Percentiles rank a stretch among this genome's conserved stretches.
phyloP scores from a whole-genome alignment of 139 green algal species.

The Tetradesmus lagerheimii region DNA sequence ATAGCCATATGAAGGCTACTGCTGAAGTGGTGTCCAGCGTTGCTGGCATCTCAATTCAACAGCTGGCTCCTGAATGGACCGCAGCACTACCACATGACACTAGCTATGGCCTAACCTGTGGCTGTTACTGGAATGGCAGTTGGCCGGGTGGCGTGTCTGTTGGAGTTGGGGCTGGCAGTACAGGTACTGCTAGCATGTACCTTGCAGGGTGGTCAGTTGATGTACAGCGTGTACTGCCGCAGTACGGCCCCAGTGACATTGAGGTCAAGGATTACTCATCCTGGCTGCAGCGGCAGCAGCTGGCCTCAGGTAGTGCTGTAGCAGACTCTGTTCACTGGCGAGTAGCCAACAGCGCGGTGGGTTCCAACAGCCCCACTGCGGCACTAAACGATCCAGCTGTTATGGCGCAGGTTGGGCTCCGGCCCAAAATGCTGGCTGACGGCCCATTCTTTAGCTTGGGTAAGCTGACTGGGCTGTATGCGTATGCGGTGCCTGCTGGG shows the following conservation, averaged over 20 bases:
- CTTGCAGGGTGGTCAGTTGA: slow-evolving; percentile 31
- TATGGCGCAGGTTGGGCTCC: neutral
- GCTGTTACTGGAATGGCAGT: slow-evolving; percentile 39
- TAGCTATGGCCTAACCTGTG: neutral
- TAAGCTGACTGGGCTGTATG: neutral
- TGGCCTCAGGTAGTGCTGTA: neutral
- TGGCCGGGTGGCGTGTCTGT: slow-evolving; percentile 25
- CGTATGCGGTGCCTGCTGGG: neutral
- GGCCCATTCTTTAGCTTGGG: neutral
- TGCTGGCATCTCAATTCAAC: neutral
- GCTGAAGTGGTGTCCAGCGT: neutral
- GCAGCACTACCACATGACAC: neutral
- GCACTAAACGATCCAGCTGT: neutral
- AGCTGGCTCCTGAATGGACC: neutral
- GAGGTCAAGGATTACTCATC: neutral
- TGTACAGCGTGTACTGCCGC: neutral
- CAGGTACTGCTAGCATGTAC: slow-evolving; percentile 6
- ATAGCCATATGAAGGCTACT: neutral
- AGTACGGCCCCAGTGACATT: slow-evolving; percentile 34
- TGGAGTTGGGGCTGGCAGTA: neutral
- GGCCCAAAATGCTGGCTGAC: neutral
- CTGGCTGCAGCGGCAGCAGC: slow-evolving; percentile 25
- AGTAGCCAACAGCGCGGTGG: neutral
- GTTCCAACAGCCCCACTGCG: neutral
- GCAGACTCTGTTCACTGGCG: slow-evolving; percentile 12